Evolutionary conservation across 1,284 basidiomycete genomes (phyloP), one percentile per base, ranked within the genome.

Genomic region (Retiboletus fuscus): DNA sequence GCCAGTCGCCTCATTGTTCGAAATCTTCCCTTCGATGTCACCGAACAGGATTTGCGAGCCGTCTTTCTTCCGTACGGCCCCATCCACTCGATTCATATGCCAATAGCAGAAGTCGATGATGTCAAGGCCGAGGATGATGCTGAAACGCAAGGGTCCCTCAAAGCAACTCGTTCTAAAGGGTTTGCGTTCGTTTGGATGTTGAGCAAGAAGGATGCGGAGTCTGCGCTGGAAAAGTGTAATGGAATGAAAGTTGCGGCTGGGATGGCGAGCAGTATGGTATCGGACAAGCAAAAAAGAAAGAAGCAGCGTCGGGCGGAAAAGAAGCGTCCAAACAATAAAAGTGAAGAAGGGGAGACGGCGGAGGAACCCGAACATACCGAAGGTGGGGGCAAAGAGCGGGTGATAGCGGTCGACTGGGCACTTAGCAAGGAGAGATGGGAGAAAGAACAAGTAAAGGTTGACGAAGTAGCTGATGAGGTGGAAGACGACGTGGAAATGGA

Each of bases 141-240:
- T 8, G 79, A 82, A 16, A 79, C 61, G 80, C 80, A 61, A 81
- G 83, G 11, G 5, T 22, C 30, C 0, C 20, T n/a, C 13, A 65
- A 67, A 51, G 7, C 26, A 28, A 8, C 70, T 3, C 86, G 90
- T 30, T 89, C 89, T 30, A 93, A 95, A 75, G 97, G 97, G 0
- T 99, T 98, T 77, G 97, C 96, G 0, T 99, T 99, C 78, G 92
- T 99, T 20, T 98, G 96, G 96, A 96, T 96, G 89, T 83, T 96
- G 73, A 93, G 91, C 74, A 91, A 90, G 77, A 92, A 93, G 72
- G 95, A 97, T 78, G 97, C 96, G 5, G 93, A 96, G 80, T 86
- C 87, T 64, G 97, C 96, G 0, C 88, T 99, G 73, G 92, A 92
- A 74, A 91, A 87, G 10, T 90, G 95, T 73, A 99, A 99, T 79